phyloP scores from a whole-genome alignment of 352 stramenopile species.

The Pythium biforme region DNA sequence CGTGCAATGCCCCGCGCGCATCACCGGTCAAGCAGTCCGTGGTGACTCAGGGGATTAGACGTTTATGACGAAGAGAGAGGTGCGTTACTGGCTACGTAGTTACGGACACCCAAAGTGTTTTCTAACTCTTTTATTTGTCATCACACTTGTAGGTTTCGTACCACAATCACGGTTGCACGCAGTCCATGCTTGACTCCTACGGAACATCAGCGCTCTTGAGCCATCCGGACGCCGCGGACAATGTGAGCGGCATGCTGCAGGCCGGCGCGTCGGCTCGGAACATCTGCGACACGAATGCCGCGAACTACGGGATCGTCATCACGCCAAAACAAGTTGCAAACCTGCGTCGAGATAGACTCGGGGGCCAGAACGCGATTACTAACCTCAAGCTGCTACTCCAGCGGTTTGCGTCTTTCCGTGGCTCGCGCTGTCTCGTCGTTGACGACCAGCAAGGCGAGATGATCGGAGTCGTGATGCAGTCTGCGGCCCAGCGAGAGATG shows the following conservation, averaged over 20 bases:
- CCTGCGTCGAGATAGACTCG: not conserved
- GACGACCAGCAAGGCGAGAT: constrained; percentile 9
- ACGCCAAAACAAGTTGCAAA: constrained; percentile 12
- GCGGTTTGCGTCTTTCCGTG: not conserved
- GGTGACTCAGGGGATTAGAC: not conserved
- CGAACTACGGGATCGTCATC: not conserved
- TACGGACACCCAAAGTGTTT: no score
- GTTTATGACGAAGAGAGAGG: not conserved
- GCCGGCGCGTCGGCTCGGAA: not conserved
- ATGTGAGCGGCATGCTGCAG: not conserved
- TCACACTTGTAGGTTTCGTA: not conserved
- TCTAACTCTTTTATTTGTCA: no score
- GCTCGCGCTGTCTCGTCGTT: not conserved
- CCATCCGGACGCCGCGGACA: not conserved
- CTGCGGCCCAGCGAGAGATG: constrained; percentile 8
- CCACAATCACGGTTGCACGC: not conserved
- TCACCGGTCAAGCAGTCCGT: not conserved
- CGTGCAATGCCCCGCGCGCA: not conserved
- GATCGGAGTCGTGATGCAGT: constrained; percentile 16
- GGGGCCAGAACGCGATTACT: not conserved
- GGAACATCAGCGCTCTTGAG: not conserved
- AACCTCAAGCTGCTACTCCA: not conserved
- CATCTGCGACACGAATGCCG: constrained; percentile 1
- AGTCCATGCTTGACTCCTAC: not conserved
- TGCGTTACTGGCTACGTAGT: no score